Base-by-base conservation (phyloP, 148 eudicot genomes). In the Spergularia bocconei region DNA sequence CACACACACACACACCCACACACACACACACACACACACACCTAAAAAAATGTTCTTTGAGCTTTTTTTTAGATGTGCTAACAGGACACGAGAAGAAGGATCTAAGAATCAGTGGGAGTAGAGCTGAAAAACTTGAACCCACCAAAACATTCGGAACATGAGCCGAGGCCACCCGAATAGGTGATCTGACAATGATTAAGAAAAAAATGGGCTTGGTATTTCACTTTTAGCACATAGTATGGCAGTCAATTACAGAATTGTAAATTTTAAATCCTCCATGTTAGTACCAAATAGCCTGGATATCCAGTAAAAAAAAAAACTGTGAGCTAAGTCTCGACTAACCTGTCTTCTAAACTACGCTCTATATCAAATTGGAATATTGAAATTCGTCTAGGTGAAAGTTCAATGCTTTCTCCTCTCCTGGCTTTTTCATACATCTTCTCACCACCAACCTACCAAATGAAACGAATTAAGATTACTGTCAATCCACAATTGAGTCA, bases 291-390 rank as follows among this genome's bases (percentile, higher is more conserved):
- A 50, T 48, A 67, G 56, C 16, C 50, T 48, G 56, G 6, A 36
- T 68, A 68, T 50, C n/a, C 12, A 12, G 71, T 68, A n/a, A 12
- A 23, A 68, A 68, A 67, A 25, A 14, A 2, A 2, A 14, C 1
- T 6, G 5, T 2, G 38, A 51, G 69, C 20, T 23, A 25, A 69
- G 56, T 52, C 66, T 38, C 15, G 38, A 74, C 72, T n/a, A 56
- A 94, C 98, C 98, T 92, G 93, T 96, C 98, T 72, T 96, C 97
- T 73, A 96, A 84, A 82, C 99, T 96, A 74, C 98, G 92, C 83
- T 88, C 94, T 13, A 96, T 89, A 39, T 91, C 89, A 82, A 96
- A 96, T 72, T 88, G 87, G 80, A 88, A 91, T 72, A 96, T 91
- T 63, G 99, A 92, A 75, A 92, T 91, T 81, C 93, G 82, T 77